Evolutionary conservation across 495 filamentous ascomycete genomes (phyloP).

Genomic region (Penicillium nucicola): DNA sequence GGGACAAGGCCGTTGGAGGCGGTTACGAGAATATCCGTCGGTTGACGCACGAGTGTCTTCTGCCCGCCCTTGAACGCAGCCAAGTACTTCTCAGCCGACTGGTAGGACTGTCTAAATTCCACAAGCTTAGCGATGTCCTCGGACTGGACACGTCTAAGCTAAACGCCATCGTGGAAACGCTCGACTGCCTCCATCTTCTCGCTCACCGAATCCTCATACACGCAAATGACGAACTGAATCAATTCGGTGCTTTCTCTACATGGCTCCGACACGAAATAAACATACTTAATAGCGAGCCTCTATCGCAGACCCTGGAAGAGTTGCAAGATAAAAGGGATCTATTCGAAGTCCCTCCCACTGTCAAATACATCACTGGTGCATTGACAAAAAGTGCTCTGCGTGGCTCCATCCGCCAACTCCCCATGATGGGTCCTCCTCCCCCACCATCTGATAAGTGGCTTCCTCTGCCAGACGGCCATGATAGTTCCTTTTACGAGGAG

Average conservation of each 20-base stretch:
- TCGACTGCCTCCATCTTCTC: conserved; percentile 69
- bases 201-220: conserved; percentile 68
- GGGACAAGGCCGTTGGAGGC: conserved; percentile 79
- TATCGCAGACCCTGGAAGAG: conserved; percentile 45
- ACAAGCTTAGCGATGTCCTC: conserved; percentile 62
- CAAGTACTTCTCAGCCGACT: conserved; percentile 78
- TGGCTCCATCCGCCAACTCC: conserved; percentile 42
- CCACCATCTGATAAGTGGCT: conserved; percentile 32
- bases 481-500: conserved; percentile 45
- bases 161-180: conserved; percentile 62
- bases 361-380: conserved; percentile 52
- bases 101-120: conserved; percentile 80
- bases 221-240: conserved; percentile 71
- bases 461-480: conserved; percentile 31
- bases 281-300: conserved; percentile 42
- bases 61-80: conserved; percentile 83
- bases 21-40: conserved; percentile 75
- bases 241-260: conserved; percentile 74
- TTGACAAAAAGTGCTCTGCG: conserved; percentile 46
- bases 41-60: conserved; percentile 78
- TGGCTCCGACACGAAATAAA: conserved; percentile 90
- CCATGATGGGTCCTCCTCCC: conserved; percentile 34
- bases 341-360: conserved; percentile 43
- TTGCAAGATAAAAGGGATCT: conserved; percentile 43
- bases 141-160: conserved; percentile 60